These are phyloP conservation scores for Thelonectria discophora DNA, from an alignment of 2,329 filamentous ascomycete species.

Conservation along the genomic window DNA sequence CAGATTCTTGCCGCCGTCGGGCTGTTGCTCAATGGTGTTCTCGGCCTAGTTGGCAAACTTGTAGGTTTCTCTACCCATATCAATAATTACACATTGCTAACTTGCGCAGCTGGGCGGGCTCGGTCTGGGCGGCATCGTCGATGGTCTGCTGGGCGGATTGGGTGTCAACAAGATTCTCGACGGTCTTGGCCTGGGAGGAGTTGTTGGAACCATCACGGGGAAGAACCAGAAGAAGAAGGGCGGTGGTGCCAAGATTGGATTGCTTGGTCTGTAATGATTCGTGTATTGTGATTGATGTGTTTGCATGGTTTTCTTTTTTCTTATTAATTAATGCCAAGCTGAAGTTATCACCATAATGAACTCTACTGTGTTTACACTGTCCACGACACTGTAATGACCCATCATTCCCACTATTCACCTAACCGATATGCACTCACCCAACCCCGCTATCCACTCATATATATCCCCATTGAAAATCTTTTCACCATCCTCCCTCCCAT, in stretches of 20 bases:
- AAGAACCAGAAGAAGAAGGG: slow-evolving; percentile 51
- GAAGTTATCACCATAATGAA: neutral
- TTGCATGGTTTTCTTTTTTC: too few species aligned
- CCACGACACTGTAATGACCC: too few species aligned
- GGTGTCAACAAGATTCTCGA: slow-evolving; percentile 80
- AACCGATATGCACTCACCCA: neutral
- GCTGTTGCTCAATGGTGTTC: slow-evolving; percentile 80
- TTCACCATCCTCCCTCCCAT: too few species aligned
- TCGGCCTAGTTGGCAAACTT: slow-evolving; percentile 83
- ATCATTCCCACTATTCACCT: neutral
- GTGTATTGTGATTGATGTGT: neutral
- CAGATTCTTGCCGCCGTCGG: slow-evolving; percentile 93
- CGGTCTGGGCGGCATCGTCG: slow-evolving; percentile 82
- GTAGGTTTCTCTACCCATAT: slow-evolving; percentile 45
- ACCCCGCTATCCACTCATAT: slow-evolving; percentile 20
- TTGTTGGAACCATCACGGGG: slow-evolving; percentile 55
- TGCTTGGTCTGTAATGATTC: slow-evolving; percentile 7
- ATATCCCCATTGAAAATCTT: slow-evolving; percentile 22
- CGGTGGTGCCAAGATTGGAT: slow-evolving; percentile 22
- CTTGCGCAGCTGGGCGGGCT: slow-evolving; percentile 70
- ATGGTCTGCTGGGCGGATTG: slow-evolving; percentile 79
- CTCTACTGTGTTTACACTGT: too few species aligned
- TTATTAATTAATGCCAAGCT: too few species aligned
- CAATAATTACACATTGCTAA: slow-evolving; percentile 31
- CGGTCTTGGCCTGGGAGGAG: slow-evolving; percentile 71